phyloP scores from a whole-genome alignment of 2,329 filamentous ascomycete species.

The Xylariales sp. region DNA sequence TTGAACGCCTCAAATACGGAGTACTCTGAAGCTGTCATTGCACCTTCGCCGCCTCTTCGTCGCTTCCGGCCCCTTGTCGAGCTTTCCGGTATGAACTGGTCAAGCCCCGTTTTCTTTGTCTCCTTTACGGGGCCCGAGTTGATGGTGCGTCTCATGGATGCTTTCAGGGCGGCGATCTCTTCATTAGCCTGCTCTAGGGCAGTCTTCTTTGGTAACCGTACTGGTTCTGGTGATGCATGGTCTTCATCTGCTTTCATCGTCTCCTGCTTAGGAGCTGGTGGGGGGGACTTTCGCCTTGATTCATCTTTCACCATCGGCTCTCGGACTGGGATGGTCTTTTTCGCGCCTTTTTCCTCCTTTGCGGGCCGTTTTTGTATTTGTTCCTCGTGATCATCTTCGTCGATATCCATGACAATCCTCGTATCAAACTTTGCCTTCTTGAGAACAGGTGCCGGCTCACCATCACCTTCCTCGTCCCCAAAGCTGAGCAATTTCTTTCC shows the following conservation, averaged over 20 bases:
- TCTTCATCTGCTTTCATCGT: conserved; percentile 16
- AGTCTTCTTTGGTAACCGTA: conserved; percentile 32
- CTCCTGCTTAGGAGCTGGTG: conserved; percentile 4
- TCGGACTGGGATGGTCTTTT: conserved; percentile 23
- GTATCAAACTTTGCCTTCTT: conserved; percentile 80
- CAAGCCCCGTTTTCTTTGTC: conserved; percentile 63
- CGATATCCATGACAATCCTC: conserved; percentile 61
- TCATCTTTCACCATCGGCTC: conserved; percentile 11
- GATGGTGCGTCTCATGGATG: conserved; percentile 70
- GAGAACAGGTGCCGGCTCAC: conserved; percentile 50
- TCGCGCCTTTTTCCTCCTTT: conserved; percentile 21
- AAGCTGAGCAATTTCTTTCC: conserved; percentile 78
- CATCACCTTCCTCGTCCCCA: conserved; percentile 63
- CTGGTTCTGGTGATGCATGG: conserved; percentile 32
- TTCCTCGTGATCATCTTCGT: conserved; percentile 34
- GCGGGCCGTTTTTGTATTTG: conserved; percentile 18
- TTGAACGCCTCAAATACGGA: conserved; percentile 76
- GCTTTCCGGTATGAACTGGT: conserved; percentile 69
- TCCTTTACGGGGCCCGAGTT: conserved; percentile 46
- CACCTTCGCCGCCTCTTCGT: conserved; percentile 50
- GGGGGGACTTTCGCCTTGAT: conserved; percentile 11
- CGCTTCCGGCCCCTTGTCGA: conserved; percentile 69
- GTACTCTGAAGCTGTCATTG: conserved; percentile 56
- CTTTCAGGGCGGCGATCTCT: conserved; percentile 75
- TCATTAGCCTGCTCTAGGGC: conserved; percentile 69